phyloP scores from a whole-genome alignment of 495 filamentous ascomycete genomes.

The Penicillium simplicissimum region DNA sequence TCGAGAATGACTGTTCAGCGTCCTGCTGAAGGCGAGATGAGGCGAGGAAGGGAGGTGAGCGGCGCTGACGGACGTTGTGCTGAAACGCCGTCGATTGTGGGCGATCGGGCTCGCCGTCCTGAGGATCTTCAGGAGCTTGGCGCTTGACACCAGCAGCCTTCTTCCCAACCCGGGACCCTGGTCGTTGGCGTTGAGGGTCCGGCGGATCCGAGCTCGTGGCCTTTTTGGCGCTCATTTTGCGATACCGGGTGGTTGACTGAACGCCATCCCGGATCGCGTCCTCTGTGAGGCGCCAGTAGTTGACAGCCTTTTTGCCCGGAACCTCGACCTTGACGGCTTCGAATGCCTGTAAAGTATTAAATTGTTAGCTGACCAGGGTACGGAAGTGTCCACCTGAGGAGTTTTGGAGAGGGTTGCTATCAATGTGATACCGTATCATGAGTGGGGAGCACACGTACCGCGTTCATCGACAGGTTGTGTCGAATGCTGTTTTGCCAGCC shows the following conservation, averaged over 20 bases:
- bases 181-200: slow-evolving; percentile 51
- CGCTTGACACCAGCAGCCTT: slow-evolving; percentile 35
- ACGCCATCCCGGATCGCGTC: slow-evolving; percentile 63
- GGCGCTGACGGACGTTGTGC: background rate
- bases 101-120: background rate
- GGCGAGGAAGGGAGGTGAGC: background rate
- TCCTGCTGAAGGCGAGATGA: background rate
- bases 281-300: slow-evolving; percentile 65
- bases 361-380: slow-evolving; percentile 4
- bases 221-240: slow-evolving; percentile 55
- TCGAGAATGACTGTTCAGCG: background rate
- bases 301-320: slow-evolving; percentile 59
- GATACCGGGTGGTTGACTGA: slow-evolving; percentile 74
- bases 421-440: background rate
- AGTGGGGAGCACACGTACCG: slow-evolving; percentile 54
- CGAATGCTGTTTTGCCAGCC: slow-evolving; percentile 98
- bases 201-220: slow-evolving; percentile 41
- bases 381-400: too few species aligned
- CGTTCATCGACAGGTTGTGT: slow-evolving; percentile 97
- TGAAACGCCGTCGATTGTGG: background rate
- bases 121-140: slow-evolving; percentile 20
- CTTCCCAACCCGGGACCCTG: slow-evolving; percentile 58
- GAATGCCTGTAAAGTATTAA: slow-evolving; percentile 57
- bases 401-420: background rate
- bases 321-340: slow-evolving; percentile 53